A percentile compares a stretch with the other conserved stretches of the same genome.
Evolutionary conservation across 2,329 filamentous ascomycete species (phyloP).

Genomic region (Lachnellula subtilissima): DNA sequence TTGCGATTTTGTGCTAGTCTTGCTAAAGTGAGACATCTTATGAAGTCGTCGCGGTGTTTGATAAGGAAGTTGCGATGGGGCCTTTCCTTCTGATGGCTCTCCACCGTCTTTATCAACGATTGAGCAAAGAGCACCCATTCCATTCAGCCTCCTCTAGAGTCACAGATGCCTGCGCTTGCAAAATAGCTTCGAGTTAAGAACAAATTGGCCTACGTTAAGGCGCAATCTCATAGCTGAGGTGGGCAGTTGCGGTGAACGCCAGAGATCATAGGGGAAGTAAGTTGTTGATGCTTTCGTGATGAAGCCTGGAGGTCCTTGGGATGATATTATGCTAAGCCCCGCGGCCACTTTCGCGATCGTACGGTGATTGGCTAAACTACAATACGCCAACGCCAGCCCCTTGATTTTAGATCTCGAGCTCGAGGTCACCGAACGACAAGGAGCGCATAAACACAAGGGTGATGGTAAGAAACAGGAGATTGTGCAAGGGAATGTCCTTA

Average conservation of each 20-base stretch:
- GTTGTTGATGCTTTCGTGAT: slow-evolving; percentile 2
- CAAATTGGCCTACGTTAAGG: not conserved
- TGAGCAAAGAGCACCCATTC: slow-evolving; percentile 28
- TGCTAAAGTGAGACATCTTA: slow-evolving; percentile 23
- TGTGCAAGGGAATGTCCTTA: too few relatives aligned
- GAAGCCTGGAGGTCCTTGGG: not conserved
- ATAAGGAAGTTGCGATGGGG: slow-evolving; percentile 12
- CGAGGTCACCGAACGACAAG: not conserved
- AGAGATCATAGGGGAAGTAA: not conserved
- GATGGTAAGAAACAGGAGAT: too few relatives aligned
- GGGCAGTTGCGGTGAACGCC: not conserved
- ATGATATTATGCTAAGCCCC: not conserved
- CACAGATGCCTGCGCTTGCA: slow-evolving; percentile 11
- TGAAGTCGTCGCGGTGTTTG: slow-evolving; percentile 19
- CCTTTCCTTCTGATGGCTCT: slow-evolving; percentile 21
- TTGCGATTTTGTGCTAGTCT: slow-evolving; percentile 10
- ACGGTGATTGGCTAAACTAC: slow-evolving; percentile 1
- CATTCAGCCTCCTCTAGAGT: slow-evolving; percentile 15
- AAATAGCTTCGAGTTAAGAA: not conserved
- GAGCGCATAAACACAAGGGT: not conserved
- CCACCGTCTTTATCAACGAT: slow-evolving; percentile 27
- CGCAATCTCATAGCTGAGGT: slow-evolving; percentile 8
- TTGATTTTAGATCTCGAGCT: not conserved
- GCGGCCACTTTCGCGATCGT: not conserved
- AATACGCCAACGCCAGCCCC: not conserved